Percentiles rank a stretch among this genome's conserved stretches.
These are phyloP conservation scores for Candida maltosa DNA, from an alignment of 805 yeast genomes.

Conservation along the genomic window DNA sequence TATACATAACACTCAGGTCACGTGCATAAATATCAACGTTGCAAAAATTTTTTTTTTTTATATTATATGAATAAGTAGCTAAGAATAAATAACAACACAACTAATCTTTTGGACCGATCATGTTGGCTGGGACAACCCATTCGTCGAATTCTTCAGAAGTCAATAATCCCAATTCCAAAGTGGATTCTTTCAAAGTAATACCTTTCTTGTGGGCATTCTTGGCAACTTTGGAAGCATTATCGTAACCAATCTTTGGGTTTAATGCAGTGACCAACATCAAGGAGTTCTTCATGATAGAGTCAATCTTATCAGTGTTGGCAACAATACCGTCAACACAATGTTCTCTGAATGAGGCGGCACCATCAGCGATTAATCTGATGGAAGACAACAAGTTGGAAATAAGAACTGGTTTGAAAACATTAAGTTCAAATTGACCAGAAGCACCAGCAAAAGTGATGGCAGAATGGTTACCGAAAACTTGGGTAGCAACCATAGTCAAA, in stretches of 20 bases:
- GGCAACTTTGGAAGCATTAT: constrained; percentile 94
- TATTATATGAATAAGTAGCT: too few species aligned
- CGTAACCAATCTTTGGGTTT: constrained; percentile 98
- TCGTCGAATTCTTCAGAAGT: constrained; percentile 84
- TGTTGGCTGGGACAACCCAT: constrained; percentile 97
- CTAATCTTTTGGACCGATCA: constrained; percentile 86
- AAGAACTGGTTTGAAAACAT: constrained; percentile 96
- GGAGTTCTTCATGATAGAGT: constrained; percentile 86
- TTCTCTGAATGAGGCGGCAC: constrained; percentile 81
- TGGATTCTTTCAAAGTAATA: constrained; percentile 89
- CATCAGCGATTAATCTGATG: constrained; percentile 86
- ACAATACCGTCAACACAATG: constrained; percentile 93
- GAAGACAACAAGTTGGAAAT: constrained; percentile 87
- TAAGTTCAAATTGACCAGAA: constrained; percentile 96
- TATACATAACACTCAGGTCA: too few species aligned
- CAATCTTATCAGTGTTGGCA: constrained; percentile 86
- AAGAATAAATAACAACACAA: constrained; percentile 1
- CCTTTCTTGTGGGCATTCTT: constrained; percentile 99
- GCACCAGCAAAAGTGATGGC: constrained; percentile 97
- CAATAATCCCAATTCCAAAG: constrained; percentile 85
- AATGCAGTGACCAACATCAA: constrained; percentile 97
- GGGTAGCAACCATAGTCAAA: constrained; percentile 95
- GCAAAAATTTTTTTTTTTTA: too few species aligned
- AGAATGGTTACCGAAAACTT: constrained; percentile 95
- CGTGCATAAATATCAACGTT: too few species aligned